A percentile compares a stretch with the other conserved stretches of the same genome.
These are phyloP conservation scores for Metschnikowia dekortorum DNA, from an alignment of 805 yeast species.

Conservation along the genomic window DNA sequence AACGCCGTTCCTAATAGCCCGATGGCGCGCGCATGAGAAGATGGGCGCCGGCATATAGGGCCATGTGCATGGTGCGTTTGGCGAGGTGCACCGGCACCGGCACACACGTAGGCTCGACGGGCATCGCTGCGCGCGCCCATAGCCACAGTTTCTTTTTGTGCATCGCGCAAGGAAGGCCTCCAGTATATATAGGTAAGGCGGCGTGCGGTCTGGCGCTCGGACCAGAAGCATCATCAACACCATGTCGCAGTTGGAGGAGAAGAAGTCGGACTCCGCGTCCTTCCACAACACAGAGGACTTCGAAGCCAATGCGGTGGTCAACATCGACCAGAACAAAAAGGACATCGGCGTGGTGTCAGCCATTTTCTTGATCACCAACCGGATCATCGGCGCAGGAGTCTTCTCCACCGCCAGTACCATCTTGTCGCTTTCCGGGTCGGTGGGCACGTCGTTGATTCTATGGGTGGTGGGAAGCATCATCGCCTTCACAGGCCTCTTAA, in stretches of 20 bases:
- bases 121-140: not conserved
- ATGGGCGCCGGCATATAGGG: not conserved
- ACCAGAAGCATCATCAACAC: not conserved
- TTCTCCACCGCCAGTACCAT: conserved; percentile 20
- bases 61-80: not conserved
- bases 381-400: conserved; percentile 21
- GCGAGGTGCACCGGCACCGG: not conserved
- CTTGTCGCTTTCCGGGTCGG: conserved; percentile 50
- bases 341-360: conserved; percentile 44
- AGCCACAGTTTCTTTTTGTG: conserved; percentile 2
- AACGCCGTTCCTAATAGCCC: not conserved
- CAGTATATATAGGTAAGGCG: conserved; percentile 1
- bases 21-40: not conserved
- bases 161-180: not conserved
- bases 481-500: conserved; percentile 47
- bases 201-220: not conserved
- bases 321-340: conserved; percentile 41
- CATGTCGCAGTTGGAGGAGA: conserved; percentile 13
- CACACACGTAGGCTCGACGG: not conserved
- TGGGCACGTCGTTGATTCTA: conserved; percentile 64
- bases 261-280: conserved; percentile 10
- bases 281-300: conserved; percentile 10
- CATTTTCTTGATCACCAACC: conserved; percentile 16
- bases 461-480: conserved; percentile 75
- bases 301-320: conserved; percentile 23